Base-by-base conservation (phyloP, 2,329 filamentous ascomycete species). In the Grosmannia huntii region DNA sequence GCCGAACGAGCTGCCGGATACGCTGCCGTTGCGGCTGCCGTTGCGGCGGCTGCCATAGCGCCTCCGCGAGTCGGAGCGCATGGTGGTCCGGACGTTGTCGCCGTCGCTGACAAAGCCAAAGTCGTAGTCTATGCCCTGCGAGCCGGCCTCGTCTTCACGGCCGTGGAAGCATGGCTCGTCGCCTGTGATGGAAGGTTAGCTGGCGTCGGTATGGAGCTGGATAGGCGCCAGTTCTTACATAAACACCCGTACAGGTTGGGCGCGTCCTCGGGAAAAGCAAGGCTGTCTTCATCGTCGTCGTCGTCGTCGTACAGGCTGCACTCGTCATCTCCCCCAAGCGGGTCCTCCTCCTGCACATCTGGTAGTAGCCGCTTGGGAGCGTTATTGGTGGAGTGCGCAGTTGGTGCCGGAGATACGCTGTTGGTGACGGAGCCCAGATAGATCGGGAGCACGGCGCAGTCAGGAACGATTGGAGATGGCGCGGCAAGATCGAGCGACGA, bases 311-410 rank as follows among this genome's bases (percentile, higher is more conserved):
- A 14, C 21, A 25, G 21, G 46, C 31, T 31, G 14, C 58, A 28
- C 19, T 46, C 27, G 5, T 52, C 56, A 25, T 87, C 87, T 57
- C 79, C 80, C 68, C 91, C 87, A 49, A 84, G 72, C 2, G 87
- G 84, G 66, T 95, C 90, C 70, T 96, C 91, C 66, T 96, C 91
- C 66, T 90, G 82, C 23, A 96, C 87, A 66, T 94, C 88, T 19
- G 89, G 87, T 61, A 96, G 76, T 56, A 78, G 79, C 60, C 82
- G 79, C 71, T 89, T 89, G 65, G 78, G 76, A 0, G 81, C 74
- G 63, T 63, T 65, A 61, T 41, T 59, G 46, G 60, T 38, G 36
- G 44, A 16, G 10, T 49, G 46, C 3, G 46, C 12, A 28, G 21
- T 53, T 19, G 56, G 25, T 10, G 49, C 49, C 12, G 49, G 25